Percentiles rank a stretch among this genome's conserved stretches.
Evolutionary conservation across 352 stramenopile genomes (phyloP).

Genomic region (Phytophthora meadii): DNA sequence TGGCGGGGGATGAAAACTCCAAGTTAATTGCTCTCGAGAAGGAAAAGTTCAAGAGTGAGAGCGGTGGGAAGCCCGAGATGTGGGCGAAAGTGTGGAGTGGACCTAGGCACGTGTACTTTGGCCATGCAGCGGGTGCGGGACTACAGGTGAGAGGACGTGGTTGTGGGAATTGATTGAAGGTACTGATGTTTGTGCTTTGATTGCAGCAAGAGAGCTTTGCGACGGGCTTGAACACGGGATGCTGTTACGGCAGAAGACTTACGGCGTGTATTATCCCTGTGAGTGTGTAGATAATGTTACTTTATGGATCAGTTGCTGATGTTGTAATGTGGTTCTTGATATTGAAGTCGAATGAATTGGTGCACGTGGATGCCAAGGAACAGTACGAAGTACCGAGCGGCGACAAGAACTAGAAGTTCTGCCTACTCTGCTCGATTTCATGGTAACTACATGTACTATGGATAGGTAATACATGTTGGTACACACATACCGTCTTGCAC

Average conservation of each 20-base stretch:
- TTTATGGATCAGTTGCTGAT: conserved; percentile 11
- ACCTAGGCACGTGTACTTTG: conserved; percentile 89
- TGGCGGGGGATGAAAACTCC: conserved; percentile 28
- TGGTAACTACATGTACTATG: too few relatives aligned
- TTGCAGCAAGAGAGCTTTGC: conserved; percentile 85
- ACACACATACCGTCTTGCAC: too few relatives aligned
- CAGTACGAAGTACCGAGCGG: conserved; percentile 45
- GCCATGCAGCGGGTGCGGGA: conserved; percentile 88
- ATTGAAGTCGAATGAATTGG: conserved; percentile 38
- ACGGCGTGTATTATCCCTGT: conserved; percentile 91
- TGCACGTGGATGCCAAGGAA: conserved; percentile 43
- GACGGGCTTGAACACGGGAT: conserved; percentile 92
- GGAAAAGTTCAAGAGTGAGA: conserved; percentile 32
- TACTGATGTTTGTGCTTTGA: background rate
- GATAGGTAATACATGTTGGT: too few relatives aligned
- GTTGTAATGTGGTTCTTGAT: conserved; percentile 6
- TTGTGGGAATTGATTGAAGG: background rate
- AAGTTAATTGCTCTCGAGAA: conserved; percentile 46
- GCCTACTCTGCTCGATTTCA: background rate
- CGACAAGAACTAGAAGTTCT: conserved; percentile 22
- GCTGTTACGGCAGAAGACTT: conserved; percentile 89
- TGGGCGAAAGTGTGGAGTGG: conserved; percentile 89
- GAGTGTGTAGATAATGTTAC: background rate
- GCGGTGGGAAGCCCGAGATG: conserved; percentile 29
- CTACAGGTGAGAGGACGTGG: conserved; percentile 62